Evolutionary conservation across 345 rosid species (phyloP), one percentile per base, ranked within the genome.

Genomic region (Camelina neglecta): DNA sequence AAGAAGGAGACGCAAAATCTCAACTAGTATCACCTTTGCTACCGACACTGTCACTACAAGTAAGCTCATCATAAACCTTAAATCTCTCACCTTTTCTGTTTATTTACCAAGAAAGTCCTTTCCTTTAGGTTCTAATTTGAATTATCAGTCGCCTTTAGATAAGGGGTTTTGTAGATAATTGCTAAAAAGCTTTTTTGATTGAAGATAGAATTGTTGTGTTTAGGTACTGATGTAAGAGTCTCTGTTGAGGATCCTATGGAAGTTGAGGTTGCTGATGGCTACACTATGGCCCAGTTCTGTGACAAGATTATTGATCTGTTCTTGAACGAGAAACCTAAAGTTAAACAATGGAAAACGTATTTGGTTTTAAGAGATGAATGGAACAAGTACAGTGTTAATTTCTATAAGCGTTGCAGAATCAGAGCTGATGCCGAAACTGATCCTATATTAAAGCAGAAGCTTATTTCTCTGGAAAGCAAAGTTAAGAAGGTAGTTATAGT

Each of bases 311-410:
- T 92, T 73, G 92, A 90, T 81, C 15, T 90, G 49, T 95, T 92
- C 80, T 75, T 92, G 83, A 84, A 81, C 74, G 89, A 90, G 89
- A 95, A 92, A 76, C 89, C 87, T 38, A 82, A 85, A 75, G 90
- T 85, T 6, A 95, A 83, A 69, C 83, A 92, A 20, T 95, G 96
- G 99, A 89, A 83, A 64, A 90, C 86, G 81, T 90, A 83, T 77
- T 69, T 94, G 83, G 85, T 89, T 54, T 82, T 92, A 15, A 86
- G 97, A 76, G 91, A 90, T 56, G 96, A 90, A 77, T 94, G 97
- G 97, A 83, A 82, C 23, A 92, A 89, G 85, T 90, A 92, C 58
- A 88, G 84, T 63, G 85, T 84, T 7, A 76, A 84, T 68, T 94
- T 94, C 83, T 92, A 90, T 49, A 80, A 42, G 20, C 85, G 88